Base-by-base conservation (phyloP, 1,284 basidiomycete genomes). In the Vanrija humicola region DNA sequence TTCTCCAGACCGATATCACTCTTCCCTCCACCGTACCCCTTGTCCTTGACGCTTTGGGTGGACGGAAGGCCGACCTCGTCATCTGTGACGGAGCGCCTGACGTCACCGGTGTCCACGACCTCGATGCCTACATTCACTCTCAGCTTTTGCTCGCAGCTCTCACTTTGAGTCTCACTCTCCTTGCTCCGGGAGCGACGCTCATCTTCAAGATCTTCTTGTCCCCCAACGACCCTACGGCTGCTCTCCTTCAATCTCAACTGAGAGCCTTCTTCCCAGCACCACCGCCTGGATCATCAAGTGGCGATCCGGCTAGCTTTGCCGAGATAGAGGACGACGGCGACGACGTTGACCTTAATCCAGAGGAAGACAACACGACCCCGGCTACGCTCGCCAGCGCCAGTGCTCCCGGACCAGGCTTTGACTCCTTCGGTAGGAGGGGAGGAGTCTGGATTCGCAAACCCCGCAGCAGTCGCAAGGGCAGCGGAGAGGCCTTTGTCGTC, bases 81-180 rank as follows among this genome's bases (percentile, higher is more conserved):
- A 78, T 83, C 2, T 83, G 82, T 60, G 82, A 83, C 58, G 82
- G 82, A 9, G 82, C 82, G 16, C 82, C 82, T 3, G 82, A 83
- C 64, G 82, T 83, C 10, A 83, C 82, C 5, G 82, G 82, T 23
- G 73, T 83, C 0, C 82, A 82, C 58, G 80, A 81, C 58, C 72
- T 83, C 19, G 82, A 83, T 68, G 81, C 81, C 28, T 82, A 81
- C 58, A 75, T 83, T 6, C 82, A 83, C 64, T 78, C 80, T 0
- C 81, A 83, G 61, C 75, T 83, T 0, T 69, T 83, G 2, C 72
- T 81, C 14, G 80, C 82, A 15, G 82, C 82, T 1, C 68, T 81
- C 12, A 79, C 81, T 12, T 79, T 83, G 40, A 80, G 81, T 0
- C 67, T 82, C 18, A 79, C 79, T 6, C 72, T 82, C 18, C 77